Conservation (phyloP, 2,329 filamentous ascomycete genomes). For the Chaetomiaceae sp. region DNA sequence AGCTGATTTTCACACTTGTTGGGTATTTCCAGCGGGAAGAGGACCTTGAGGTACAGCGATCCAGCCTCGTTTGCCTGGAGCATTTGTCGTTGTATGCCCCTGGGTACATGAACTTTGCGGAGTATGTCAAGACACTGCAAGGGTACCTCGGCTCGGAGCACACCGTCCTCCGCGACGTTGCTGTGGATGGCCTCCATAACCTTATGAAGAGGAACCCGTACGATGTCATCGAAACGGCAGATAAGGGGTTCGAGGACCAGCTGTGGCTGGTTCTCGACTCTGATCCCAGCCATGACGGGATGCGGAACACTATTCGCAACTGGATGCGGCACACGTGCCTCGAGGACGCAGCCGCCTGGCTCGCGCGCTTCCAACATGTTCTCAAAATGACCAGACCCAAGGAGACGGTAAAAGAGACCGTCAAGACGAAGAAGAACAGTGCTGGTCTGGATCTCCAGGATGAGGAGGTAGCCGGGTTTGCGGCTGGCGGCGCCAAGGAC, state of each 20-base stretch:
- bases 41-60: conserved; percentile 62
- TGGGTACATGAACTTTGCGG: conserved; percentile 73
- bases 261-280: conserved; percentile 85
- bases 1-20: conserved; percentile 83
- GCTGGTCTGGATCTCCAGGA: conserved; percentile 77
- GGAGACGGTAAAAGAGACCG: conserved; percentile 45
- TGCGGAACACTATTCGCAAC: conserved; percentile 82
- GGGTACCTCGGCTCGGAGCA: conserved; percentile 66
- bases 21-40: conserved; percentile 74
- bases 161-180: conserved; percentile 66
- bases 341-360: conserved; percentile 73
- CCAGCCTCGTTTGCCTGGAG: conserved; percentile 77
- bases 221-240: conserved; percentile 70
- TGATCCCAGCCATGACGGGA: conserved; percentile 66
- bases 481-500: conserved; percentile 61
- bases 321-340: conserved; percentile 91
- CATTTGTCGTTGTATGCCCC: conserved; percentile 90
- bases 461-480: conserved; percentile 94
- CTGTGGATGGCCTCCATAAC: conserved; percentile 84
- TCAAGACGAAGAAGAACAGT: conserved; percentile 40
- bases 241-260: conserved; percentile 77
- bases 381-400: conserved; percentile 80
- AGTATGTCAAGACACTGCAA: conserved; percentile 79
- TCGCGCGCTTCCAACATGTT: conserved; percentile 80
- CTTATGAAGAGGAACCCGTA: conserved; percentile 89